Evolutionary conservation across 176 grass and related monocot genomes (phyloP).

Genomic region (Aegilops longissima): DNA sequence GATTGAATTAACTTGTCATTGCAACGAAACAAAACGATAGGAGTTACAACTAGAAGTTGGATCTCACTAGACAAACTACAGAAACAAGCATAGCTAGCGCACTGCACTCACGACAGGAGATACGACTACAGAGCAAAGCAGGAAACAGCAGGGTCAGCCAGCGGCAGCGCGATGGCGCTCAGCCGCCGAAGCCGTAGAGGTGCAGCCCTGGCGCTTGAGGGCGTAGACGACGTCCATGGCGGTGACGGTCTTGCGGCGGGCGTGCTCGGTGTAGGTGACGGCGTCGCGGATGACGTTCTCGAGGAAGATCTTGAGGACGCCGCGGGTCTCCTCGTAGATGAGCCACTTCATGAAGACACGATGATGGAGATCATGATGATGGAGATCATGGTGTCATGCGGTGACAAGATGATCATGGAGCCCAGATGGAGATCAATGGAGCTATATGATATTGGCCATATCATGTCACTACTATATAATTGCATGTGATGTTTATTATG

Average conservation of each 20-base stretch:
- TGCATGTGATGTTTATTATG: too few relatives aligned
- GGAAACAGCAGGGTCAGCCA: slow-evolving; percentile 13
- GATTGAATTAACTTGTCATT: not conserved
- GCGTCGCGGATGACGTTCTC: slow-evolving; percentile 97
- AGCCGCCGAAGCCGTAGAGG: slow-evolving; percentile 90
- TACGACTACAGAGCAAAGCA: too few relatives aligned
- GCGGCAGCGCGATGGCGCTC: not conserved
- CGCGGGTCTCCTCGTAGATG: slow-evolving; percentile 95
- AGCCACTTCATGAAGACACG: too few relatives aligned
- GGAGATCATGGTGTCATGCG: too few relatives aligned
- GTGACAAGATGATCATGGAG: too few relatives aligned
- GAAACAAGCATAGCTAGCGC: not conserved
- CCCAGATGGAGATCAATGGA: too few relatives aligned
- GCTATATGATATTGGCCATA: too few relatives aligned
- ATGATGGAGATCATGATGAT: too few relatives aligned
- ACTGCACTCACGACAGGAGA: not conserved
- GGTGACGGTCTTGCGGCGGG: slow-evolving; percentile 91
- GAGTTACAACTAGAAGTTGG: slow-evolving; percentile 1
- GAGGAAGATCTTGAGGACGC: slow-evolving; percentile 98
- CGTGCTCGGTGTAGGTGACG: slow-evolving; percentile 94
- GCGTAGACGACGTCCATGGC: slow-evolving; percentile 98
- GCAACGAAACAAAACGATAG: not conserved
- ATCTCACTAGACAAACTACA: not conserved
- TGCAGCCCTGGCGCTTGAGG: slow-evolving; percentile 91
- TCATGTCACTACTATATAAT: too few relatives aligned